Percentiles rank a stretch among this genome's conserved stretches.
Conservation (phyloP, 2,329 filamentous ascomycete species). For the Sporothrix pallida region DNA sequence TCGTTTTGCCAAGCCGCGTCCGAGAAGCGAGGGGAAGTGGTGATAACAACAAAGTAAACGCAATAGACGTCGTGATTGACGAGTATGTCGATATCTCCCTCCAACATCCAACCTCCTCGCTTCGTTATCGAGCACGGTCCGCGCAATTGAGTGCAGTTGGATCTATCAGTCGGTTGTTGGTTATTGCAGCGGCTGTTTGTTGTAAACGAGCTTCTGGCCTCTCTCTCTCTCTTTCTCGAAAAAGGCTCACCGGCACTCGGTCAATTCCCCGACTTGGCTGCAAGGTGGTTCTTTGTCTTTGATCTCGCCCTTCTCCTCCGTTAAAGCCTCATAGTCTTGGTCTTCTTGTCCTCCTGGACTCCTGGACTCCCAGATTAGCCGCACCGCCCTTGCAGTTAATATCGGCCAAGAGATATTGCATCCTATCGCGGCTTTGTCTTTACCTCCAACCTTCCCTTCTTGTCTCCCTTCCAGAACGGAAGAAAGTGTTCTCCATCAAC, state of each 20-base stretch:
- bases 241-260: constrained; percentile 12
- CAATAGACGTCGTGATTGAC: background rate
- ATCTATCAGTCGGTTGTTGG: background rate
- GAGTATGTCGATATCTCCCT: background rate
- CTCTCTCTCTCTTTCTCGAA: too few relatives aligned
- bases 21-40: background rate
- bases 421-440: background rate
- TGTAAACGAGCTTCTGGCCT: background rate
- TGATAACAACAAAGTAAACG: background rate
- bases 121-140: constrained; percentile 17
- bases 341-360: background rate
- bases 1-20: constrained; percentile 12
- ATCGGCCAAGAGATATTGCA: background rate
- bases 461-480: constrained; percentile 4
- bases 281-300: too few relatives aligned
- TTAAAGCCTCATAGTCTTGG: constrained; percentile 9
- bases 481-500: background rate
- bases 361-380: constrained; percentile 2
- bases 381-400: constrained; percentile 20
- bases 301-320: background rate
- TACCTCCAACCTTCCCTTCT: background rate
- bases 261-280: background rate
- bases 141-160: too few relatives aligned
- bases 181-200: background rate
- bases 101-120: background rate